Base-by-base conservation (phyloP, 169 alveolate genomes). In the Cryptosporidium baileyi region DNA sequence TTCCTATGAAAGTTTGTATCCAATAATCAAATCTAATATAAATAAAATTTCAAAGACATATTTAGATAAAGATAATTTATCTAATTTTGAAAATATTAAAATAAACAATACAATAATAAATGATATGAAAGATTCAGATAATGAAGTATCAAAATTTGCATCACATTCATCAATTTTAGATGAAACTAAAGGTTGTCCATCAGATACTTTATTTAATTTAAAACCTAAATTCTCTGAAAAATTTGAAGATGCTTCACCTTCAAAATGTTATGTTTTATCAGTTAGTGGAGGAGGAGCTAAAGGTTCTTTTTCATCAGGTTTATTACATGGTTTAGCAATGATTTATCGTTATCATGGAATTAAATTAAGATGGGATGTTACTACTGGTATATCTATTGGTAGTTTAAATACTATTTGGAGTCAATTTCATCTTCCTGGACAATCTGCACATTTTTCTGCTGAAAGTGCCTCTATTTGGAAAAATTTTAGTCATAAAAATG, bases 271-370 rank as follows among this genome's bases (percentile, higher is more conserved):
- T 57, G 54, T 74, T 3, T 8, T 74, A 11, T 6, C 85, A 0
- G 30, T 57, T 28, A 74, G 67, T 36, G 85, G 85, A 19, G 85
- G 85, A 54, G 85, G 85, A 34, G 85, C 85, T 19, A 74, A 41
- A 41, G 85, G 85, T 11, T 47, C 85, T 11, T 54, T 52, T 74
- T 54, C 85, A 28, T 26, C 85, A 6, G 85, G 85, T 6, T 32
- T 59, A 19, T 22, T 74, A 13, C 32, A 52, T 34, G 85, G 85
- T 0, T 41, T 74, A 15, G 67, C 74, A 17, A 6, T 74, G 22
- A 22, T 52, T 7, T 74, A 74, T 36, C 60, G 85, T 15, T 74
- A 52, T 7, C 67, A 52, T 17, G 67, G 85, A 28, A 43, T 51
- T 1, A 74, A 74, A 57, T 41, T 74, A 22, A 74, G 85, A 74